Evolutionary conservation across 2,329 filamentous ascomycete species (phyloP).

Genomic region (Tolypocladium ophioglossoides): DNA sequence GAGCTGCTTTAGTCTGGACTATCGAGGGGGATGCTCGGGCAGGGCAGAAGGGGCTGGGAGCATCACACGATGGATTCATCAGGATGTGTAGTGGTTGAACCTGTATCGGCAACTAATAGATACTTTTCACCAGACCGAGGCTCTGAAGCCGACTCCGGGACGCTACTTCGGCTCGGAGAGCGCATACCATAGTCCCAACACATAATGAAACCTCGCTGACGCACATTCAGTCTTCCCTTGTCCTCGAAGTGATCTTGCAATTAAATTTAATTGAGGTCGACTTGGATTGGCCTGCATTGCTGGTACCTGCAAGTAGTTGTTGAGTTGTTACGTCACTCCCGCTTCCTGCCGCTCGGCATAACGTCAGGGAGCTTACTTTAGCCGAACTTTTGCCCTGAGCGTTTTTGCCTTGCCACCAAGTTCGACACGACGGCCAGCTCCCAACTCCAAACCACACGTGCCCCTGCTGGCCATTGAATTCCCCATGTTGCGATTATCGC

Average conservation of each 20-base stretch:
- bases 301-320: neutral
- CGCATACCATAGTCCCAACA: neutral
- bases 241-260: neutral
- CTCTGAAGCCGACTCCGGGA: neutral
- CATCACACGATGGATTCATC: neutral
- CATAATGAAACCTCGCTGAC: neutral
- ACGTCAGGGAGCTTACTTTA: constrained; percentile 14
- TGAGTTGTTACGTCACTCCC: constrained; percentile 20
- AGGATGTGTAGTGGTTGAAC: neutral
- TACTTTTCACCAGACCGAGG: neutral
- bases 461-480: constrained; percentile 33
- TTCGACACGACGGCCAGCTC: constrained; percentile 9
- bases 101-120: neutral
- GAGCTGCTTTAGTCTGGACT: neutral
- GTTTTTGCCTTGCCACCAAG: constrained; percentile 27
- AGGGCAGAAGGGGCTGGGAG: neutral
- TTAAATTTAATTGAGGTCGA: neutral
- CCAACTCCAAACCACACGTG: constrained; percentile 20
- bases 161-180: neutral
- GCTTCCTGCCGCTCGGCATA: constrained; percentile 20
- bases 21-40: neutral
- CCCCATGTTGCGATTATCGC: constrained; percentile 60
- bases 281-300: neutral
- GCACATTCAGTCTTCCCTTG: neutral
- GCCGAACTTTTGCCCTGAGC: constrained; percentile 34